These are phyloP conservation scores for Sistotremastrum suecicum DNA, from an alignment of 768 basidiomycete species.

Conservation along the genomic window DNA sequence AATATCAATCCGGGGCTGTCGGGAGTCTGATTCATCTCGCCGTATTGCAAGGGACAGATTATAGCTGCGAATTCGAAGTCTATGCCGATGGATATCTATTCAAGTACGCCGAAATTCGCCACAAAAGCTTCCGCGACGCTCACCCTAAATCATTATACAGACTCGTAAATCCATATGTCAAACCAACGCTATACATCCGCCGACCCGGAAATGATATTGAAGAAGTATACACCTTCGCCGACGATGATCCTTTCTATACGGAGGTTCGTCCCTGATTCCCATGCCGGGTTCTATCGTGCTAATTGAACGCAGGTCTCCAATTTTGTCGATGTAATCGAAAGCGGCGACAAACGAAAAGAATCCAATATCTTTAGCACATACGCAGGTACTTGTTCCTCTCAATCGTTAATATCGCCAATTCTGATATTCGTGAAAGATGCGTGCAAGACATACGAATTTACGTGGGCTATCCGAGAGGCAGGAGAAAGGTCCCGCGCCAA, in stretches of 20 bases:
- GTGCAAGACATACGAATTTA: conserved; percentile 25
- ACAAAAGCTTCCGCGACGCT: background rate
- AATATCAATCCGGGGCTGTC: conserved; percentile 34
- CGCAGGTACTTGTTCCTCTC: conserved; percentile 3
- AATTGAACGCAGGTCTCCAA: conserved; percentile 15
- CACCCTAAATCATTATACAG: background rate
- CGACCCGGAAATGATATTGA: conserved; percentile 11
- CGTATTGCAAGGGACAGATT: conserved; percentile 30
- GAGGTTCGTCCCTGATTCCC: conserved; percentile 10
- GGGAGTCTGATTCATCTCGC: conserved; percentile 32
- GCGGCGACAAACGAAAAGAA: conserved; percentile 23
- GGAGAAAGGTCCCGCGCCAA: conserved; percentile 5
- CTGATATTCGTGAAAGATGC: conserved; percentile 10
- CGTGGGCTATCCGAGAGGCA: conserved; percentile 22
- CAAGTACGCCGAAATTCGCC: conserved; percentile 2
- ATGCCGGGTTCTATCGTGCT: background rate
- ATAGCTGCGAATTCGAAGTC: conserved; percentile 29
- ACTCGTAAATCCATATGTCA: conserved; percentile 28
- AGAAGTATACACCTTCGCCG: conserved; percentile 10
- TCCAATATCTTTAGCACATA: conserved; percentile 24
- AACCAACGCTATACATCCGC: conserved; percentile 28
- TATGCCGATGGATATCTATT: conserved; percentile 29
- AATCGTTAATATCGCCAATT: too few species aligned
- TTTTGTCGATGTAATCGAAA: conserved; percentile 27
- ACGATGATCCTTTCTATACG: conserved; percentile 22